phyloP scores from a whole-genome alignment of 352 stramenopile genomes.

The Pythium rishiriense region DNA sequence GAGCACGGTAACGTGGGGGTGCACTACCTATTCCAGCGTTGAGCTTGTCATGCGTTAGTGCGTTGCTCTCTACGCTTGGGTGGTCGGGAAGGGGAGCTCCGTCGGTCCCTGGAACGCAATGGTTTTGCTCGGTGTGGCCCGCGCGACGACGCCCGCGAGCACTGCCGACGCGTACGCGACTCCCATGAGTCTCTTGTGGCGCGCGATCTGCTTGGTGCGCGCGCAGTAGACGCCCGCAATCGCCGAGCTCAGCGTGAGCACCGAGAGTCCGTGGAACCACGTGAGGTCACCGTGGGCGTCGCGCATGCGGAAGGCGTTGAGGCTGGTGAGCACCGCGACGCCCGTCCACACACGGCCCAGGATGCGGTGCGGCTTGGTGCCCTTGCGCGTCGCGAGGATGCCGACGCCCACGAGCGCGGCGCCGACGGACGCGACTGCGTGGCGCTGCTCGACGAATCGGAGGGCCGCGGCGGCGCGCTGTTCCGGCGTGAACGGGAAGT shows the following conservation, averaged over 20 bases:
- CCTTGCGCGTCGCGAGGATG: slow-evolving; percentile 8
- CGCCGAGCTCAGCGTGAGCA: slow-evolving; percentile 2
- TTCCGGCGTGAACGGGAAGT: not conserved
- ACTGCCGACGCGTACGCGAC: slow-evolving; percentile 4
- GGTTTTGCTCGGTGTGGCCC: slow-evolving; percentile 10
- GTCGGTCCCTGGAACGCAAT: not conserved
- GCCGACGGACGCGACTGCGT: slow-evolving; percentile 6
- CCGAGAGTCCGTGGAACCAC: slow-evolving; percentile 17
- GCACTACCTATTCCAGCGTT: no score
- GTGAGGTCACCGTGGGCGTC: slow-evolving; percentile 8
- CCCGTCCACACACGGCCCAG: slow-evolving; percentile 13
- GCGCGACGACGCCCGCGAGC: not conserved
- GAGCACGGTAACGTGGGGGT: no score
- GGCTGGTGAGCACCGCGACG: slow-evolving; percentile 8
- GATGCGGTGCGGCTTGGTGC: slow-evolving; percentile 9
- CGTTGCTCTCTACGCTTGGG: not conserved
- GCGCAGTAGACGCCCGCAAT: slow-evolving; percentile 9
- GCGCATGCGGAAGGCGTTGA: slow-evolving; percentile 14
- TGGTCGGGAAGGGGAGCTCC: not conserved
- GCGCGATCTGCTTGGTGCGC: slow-evolving; percentile 6
- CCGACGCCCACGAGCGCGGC: not conserved
- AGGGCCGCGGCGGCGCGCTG: not conserved
- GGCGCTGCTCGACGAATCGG: slow-evolving; percentile 4
- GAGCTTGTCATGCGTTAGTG: not conserved
- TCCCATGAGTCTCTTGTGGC: slow-evolving; percentile 14